These are phyloP conservation scores for Tylopilus balloui DNA, from an alignment of 768 basidiomycete species.

Conservation along the genomic window DNA sequence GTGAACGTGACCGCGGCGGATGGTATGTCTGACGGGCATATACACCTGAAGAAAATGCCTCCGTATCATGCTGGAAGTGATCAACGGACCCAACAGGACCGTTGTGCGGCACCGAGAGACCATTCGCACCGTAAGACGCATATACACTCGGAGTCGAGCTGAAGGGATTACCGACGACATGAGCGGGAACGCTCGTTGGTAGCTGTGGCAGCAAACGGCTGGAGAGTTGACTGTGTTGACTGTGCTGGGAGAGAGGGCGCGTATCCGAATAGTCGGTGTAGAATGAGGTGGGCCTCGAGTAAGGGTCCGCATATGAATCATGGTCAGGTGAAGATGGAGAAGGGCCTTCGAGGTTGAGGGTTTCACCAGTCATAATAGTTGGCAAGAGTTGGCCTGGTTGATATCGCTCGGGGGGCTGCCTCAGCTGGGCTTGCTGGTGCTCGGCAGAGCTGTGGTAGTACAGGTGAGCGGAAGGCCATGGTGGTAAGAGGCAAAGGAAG, in stretches of 20 bases:
- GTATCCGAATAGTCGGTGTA: constrained; percentile 26
- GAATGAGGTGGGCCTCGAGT: constrained; percentile 27
- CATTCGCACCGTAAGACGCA: constrained; percentile 10
- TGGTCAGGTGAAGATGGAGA: constrained; percentile 28
- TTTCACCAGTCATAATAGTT: constrained; percentile 64
- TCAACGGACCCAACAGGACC: constrained; percentile 37
- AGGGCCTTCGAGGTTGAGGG: constrained; percentile 46
- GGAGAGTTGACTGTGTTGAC: constrained; percentile 36
- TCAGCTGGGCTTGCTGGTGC: background rate
- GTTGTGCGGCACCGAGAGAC: constrained; percentile 34
- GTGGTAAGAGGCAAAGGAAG: background rate
- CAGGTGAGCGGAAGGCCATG: background rate
- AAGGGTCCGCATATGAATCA: constrained; percentile 28
- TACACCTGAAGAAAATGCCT: constrained; percentile 65
- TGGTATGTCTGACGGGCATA: constrained; percentile 45
- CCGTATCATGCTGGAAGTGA: constrained; percentile 61
- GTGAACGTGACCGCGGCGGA: constrained; percentile 65
- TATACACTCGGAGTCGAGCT: constrained; percentile 12
- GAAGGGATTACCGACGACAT: constrained; percentile 26
- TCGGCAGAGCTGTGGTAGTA: constrained; percentile 7
- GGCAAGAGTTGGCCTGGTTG: constrained; percentile 58
- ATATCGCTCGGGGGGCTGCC: constrained; percentile 37
- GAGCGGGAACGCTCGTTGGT: constrained; percentile 11
- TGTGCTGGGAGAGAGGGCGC: constrained; percentile 33
- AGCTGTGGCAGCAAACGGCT: constrained; percentile 26